Evolutionary conservation across 2,329 filamentous ascomycete genomes (phyloP).

Genomic region (Ophiosphaerella herpotricha): DNA sequence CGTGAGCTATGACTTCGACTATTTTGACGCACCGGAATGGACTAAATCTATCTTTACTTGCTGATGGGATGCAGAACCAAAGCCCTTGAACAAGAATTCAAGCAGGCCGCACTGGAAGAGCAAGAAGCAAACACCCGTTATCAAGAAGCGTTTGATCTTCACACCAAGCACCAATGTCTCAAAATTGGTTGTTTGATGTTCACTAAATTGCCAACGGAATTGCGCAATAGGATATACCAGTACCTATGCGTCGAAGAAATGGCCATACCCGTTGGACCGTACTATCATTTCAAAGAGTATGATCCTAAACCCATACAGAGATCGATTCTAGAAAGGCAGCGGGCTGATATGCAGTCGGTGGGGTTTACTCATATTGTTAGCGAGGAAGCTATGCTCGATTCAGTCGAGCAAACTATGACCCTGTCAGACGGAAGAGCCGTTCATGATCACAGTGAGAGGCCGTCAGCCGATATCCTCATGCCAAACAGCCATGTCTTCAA

Average conservation of each 20-base stretch:
- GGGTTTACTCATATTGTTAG: not conserved
- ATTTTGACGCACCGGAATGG: not conserved
- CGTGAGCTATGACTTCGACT: too few relatives aligned
- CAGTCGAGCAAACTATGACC: not conserved
- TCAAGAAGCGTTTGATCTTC: slow-evolving; percentile 3
- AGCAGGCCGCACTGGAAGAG: not conserved
- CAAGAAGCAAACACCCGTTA: not conserved
- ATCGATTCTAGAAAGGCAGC: not conserved
- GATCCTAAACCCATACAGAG: not conserved
- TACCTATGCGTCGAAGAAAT: slow-evolving; percentile 28
- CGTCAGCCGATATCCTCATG: slow-evolving; percentile 21
- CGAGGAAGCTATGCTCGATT: not conserved
- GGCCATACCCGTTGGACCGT: slow-evolving; percentile 25
- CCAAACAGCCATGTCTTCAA: slow-evolving; percentile 26
- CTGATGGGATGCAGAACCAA: not conserved
- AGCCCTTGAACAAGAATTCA: not conserved
- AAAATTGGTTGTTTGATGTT: slow-evolving; percentile 21
- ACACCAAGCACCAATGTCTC: slow-evolving; percentile 18
- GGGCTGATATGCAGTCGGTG: not conserved
- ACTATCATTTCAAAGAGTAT: slow-evolving; percentile 21
- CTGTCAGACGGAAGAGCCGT: slow-evolving; percentile 22
- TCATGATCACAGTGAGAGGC: slow-evolving; percentile 24
- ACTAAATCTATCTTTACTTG: not conserved
- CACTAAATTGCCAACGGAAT: slow-evolving; percentile 21
- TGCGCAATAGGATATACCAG: slow-evolving; percentile 26